Evolutionary conservation across 2,329 filamentous ascomycete genomes (phyloP), one percentile per base, ranked within the genome.

Genomic region (Waltergamsia citrina): DNA sequence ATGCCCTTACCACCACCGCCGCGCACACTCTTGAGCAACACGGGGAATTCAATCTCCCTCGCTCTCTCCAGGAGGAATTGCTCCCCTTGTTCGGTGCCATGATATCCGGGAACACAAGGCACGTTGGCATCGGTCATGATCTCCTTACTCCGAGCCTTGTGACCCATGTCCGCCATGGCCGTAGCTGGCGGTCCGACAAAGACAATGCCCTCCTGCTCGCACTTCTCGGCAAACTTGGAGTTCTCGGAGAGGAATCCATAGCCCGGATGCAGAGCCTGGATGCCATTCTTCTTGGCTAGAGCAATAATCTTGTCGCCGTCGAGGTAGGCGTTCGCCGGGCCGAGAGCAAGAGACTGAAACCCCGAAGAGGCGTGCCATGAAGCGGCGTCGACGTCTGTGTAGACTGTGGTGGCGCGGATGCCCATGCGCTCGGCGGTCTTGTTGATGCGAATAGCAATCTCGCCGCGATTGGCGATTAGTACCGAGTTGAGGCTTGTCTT

Each of bases 171-270:
- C 38, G 81, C 66, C 51, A 84, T 87, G 45, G 88, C 88, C 33
- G 75, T 71, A 19, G 79, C 78, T 4, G 92, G 87, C 2, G 92
- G 92, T 0, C 92, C 92, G 48, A 98, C 93, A 54, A 98, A 98
- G 36, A 90, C 80, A 43, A 98, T 72, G 9, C 92, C 92, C 29
- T 88, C 88, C 47, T 92, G 79, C 47, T 84, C 81, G 55, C 90
- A 96, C 53, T 85, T 80, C 48, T 78, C 77, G 4, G 92, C 92
- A 54, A 98, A 98, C 6, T 70, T 76, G 7, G 90, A 80, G 58
- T 98, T 98, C 63, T 98, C 92, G 41, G 85, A 93, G 43, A 96
- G 63, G 52, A 94, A 98, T 28, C 92, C 92, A 63, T 98, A 98
- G 17, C 92, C 92, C 1, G 92, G 92, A 57, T 98, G 92, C 45